Conservation (phyloP, 768 basidiomycete genomes). For the Tephrocybe sp. region DNA sequence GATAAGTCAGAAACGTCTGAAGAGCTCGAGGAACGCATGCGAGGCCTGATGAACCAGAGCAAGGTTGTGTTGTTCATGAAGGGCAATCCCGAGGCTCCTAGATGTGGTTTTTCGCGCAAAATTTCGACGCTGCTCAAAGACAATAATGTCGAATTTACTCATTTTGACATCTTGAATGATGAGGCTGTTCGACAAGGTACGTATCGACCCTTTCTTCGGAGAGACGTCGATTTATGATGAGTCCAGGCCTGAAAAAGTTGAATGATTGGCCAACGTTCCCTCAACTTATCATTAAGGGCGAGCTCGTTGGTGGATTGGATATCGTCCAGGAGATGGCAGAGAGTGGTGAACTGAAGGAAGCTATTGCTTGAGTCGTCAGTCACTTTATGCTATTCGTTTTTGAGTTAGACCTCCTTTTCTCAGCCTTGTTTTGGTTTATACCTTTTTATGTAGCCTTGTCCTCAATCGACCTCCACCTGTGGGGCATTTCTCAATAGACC, state of each 20-base stretch:
- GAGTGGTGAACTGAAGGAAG: slow-evolving; percentile 69
- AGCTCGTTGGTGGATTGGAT: slow-evolving; percentile 94
- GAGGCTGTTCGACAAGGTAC: slow-evolving; percentile 78
- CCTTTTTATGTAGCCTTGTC: slow-evolving; percentile 6
- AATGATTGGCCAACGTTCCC: slow-evolving; percentile 93
- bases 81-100: slow-evolving; percentile 70
- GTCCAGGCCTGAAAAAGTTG: slow-evolving; percentile 61
- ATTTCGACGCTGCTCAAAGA: slow-evolving; percentile 67
- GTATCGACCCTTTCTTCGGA: slow-evolving; percentile 23
- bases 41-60: slow-evolving; percentile 71
- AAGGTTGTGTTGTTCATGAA: slow-evolving; percentile 91
- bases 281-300: slow-evolving; percentile 83
- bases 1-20: slow-evolving; percentile 53
- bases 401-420: background rate
- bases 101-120: slow-evolving; percentile 83
- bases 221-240: background rate
- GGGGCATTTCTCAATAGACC: too few relatives aligned
- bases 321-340: slow-evolving; percentile 87
- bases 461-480: too few relatives aligned
- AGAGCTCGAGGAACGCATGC: slow-evolving; percentile 64
- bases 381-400: background rate
- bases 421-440: background rate
- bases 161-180: slow-evolving; percentile 83
- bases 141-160: slow-evolving; percentile 60
- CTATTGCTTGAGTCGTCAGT: slow-evolving; percentile 20